phyloP scores from a whole-genome alignment of 2,329 filamentous ascomycete species.

The Aspergillus niger region DNA sequence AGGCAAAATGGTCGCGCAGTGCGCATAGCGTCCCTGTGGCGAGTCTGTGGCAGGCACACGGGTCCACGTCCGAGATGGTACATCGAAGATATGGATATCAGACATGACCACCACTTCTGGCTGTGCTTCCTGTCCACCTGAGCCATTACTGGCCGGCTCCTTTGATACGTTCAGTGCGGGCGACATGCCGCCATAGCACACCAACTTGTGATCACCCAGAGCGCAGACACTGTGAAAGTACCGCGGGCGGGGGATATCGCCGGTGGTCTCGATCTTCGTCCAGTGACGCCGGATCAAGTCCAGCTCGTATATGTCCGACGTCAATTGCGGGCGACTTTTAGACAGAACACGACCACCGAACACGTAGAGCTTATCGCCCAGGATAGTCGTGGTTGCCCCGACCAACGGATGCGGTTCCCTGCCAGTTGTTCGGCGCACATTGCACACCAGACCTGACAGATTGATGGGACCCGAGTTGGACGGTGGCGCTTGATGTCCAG shows the following conservation, averaged over 20 bases:
- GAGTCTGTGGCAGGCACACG: slow-evolving; percentile 77
- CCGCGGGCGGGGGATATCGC: slow-evolving; percentile 83
- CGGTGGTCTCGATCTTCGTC: slow-evolving; percentile 81
- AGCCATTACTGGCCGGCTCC: slow-evolving; percentile 44
- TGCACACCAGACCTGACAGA: slow-evolving; percentile 67
- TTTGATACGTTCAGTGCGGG: slow-evolving; percentile 60
- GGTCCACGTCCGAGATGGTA: slow-evolving; percentile 79
- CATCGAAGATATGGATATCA: slow-evolving; percentile 94
- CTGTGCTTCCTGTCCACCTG: slow-evolving; percentile 61
- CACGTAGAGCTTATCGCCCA: slow-evolving; percentile 95
- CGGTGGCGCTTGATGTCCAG: slow-evolving; percentile 30
- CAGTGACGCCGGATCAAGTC: slow-evolving; percentile 90
- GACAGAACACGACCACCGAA: slow-evolving; percentile 91
- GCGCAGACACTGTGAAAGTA: slow-evolving; percentile 98
- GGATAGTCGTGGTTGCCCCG: slow-evolving; percentile 89
- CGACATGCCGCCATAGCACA: slow-evolving; percentile 98
- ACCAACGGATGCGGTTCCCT: slow-evolving; percentile 88
- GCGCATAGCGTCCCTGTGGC: slow-evolving; percentile 92
- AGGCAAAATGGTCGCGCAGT: slow-evolving; percentile 89
- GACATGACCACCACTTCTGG: slow-evolving; percentile 96
- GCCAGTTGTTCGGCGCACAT: slow-evolving; percentile 80
- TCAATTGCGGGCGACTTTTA: slow-evolving; percentile 78
- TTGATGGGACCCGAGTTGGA: slow-evolving; percentile 55
- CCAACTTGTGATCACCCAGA: slow-evolving; percentile 90
- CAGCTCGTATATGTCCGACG: slow-evolving; percentile 88